These are phyloP conservation scores for Candida labiduridarum DNA, from an alignment of 1,139 yeast species.

Conservation along the genomic window DNA sequence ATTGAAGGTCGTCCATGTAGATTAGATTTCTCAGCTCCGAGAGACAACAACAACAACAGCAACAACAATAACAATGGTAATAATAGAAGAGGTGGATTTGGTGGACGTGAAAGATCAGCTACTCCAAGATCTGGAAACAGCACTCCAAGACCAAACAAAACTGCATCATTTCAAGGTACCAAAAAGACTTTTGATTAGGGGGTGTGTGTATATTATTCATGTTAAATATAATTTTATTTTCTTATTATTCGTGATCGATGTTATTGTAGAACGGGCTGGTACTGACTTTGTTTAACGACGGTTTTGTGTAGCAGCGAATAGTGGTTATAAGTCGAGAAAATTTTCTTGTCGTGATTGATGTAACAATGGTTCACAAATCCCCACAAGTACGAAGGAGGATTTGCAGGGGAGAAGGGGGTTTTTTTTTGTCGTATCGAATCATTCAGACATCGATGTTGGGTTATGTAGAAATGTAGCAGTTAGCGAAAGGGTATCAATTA, in stretches of 20 bases:
- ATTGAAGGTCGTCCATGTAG: slow-evolving; percentile 93
- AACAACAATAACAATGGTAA: slow-evolving; percentile 19
- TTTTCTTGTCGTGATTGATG: no score
- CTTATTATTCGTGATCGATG: slow-evolving; percentile 3
- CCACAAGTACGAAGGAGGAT: no score
- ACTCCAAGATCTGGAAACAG: slow-evolving; percentile 43
- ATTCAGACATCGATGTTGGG: no score
- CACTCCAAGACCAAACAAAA: slow-evolving; percentile 52
- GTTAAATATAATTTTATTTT: slow-evolving; percentile 1
- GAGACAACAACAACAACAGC: slow-evolving; percentile 52
- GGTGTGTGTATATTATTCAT: slow-evolving; percentile 1
- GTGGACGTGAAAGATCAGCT: slow-evolving; percentile 49
- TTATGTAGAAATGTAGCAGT: no score
- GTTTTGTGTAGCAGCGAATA: background rate
- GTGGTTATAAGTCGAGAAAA: no score
- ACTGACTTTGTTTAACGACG: background rate
- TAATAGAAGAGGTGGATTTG: slow-evolving; percentile 31
- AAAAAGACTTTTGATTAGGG: slow-evolving; percentile 76
- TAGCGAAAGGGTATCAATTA: no score
- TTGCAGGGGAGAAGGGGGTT: no score
- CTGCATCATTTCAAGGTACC: slow-evolving; percentile 69
- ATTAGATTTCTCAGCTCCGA: slow-evolving; percentile 93
- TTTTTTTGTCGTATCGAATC: no score
- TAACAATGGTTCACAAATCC: no score
- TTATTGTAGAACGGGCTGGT: no score